Conservation (phyloP, 2,329 filamentous ascomycete genomes). For the Penicillium hesseltinei region DNA sequence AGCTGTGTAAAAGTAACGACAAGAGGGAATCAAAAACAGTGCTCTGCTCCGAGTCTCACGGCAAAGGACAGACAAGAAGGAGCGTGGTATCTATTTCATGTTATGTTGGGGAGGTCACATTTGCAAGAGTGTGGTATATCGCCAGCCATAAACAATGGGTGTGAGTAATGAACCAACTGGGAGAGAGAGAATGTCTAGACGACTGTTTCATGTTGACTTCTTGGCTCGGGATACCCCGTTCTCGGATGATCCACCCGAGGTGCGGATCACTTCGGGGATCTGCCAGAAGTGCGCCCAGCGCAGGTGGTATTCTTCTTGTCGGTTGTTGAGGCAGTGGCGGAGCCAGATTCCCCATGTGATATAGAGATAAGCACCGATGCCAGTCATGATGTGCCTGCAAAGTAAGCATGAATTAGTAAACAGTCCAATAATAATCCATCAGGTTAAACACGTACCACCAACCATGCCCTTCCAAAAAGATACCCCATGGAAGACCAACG, state of each 20-base stretch:
- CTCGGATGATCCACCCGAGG: conserved; percentile 7
- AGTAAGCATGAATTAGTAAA: conserved; percentile 15
- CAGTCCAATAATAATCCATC: not conserved
- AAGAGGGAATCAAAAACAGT: conserved; percentile 3
- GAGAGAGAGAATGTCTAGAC: conserved; percentile 4
- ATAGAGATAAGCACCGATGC: conserved; percentile 78
- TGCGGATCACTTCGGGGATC: conserved; percentile 54
- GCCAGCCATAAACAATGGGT: not conserved
- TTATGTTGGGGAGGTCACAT: not conserved
- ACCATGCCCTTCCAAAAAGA: conserved; percentile 70
- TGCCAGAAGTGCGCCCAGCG: conserved; percentile 64
- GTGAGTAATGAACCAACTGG: not conserved
- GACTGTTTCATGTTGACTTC: conserved; percentile 27
- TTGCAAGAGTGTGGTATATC: conserved; percentile 1
- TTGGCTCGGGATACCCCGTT: conserved; percentile 26
- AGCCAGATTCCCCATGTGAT: conserved; percentile 83
- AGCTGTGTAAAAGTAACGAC: conserved; percentile 1
- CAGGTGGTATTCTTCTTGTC: conserved; percentile 68
- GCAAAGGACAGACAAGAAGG: not conserved
- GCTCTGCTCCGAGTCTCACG: conserved; percentile 4
- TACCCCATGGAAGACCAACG: conserved; percentile 75
- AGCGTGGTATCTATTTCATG: conserved; percentile 8
- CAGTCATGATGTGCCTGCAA: conserved; percentile 73
- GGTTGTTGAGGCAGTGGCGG: conserved; percentile 70
- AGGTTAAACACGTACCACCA: conserved; percentile 59